Base-by-base conservation (phyloP, 73 alveolate genomes). In the Symbiodinium natans region DNA sequence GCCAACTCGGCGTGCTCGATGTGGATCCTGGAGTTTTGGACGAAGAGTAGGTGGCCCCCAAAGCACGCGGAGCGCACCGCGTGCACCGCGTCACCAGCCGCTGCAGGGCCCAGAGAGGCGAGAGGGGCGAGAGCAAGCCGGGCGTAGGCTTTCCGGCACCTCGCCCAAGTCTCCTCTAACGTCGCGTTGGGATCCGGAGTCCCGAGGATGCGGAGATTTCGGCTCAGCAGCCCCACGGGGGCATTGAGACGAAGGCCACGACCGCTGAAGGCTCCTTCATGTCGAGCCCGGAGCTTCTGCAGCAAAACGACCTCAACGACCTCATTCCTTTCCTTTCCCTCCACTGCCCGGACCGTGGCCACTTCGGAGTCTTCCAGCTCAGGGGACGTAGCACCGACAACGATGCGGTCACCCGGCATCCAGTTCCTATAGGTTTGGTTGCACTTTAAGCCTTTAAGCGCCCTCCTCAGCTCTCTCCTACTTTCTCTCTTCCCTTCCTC, bases 11-110 rank as follows among this genome's bases (percentile, higher is more conserved):
- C 46, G 48, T 85, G 77, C 63, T 85, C 93, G 93, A 85, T 85
- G 93, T 85, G 68, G 54, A 85, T 71, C 38, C 52, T 85, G 82
- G 93, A 42, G 77, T 46, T 46, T 27, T 85, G 93, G 25, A 85
- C 23, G 48, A 85, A 85, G 31, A 85, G n/a, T 46, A 85, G 48
- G 80, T 33, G 93, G n/a, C 93, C n/a, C 52, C 82, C 40, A 17
- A 15, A 33, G 92, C 40, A 29, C 17, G 40, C 68, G 17, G 31
- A 21, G 33, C 80, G 80, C 33, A 63, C 36, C 9, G 1, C 71
- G 1, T 29, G 1, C 25, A 9, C n/a, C 9, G 25, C 17, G n/a
- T 21, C n/a, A n/a, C n/a, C n/a, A n/a, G n/a, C n/a, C n/a, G n/a
- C n/a, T n/a, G n/a, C n/a, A n/a, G n/a, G n/a, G n/a, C n/a, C n/a